Evolutionary conservation across 495 filamentous ascomycete genomes (phyloP), one percentile per base, ranked within the genome.

Genomic region (Filosporella fistucella): DNA sequence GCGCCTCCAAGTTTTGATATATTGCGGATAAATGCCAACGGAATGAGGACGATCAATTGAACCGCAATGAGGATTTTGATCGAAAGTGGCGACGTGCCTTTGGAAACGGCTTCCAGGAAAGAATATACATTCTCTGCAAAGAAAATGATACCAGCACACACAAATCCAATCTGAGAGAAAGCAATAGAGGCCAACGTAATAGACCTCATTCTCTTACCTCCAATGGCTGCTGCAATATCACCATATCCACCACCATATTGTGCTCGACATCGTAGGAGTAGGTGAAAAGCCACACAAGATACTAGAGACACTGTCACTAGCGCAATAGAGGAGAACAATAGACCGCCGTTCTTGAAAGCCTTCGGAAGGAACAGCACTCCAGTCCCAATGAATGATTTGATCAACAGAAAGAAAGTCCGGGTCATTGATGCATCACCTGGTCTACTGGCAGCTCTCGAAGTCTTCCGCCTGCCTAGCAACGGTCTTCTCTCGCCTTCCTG

Each of bases 151-250:
- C 79, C 78, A 0, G 80, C 70, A 53, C 78, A 83, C 34, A 85
- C 81, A 50, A 85, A 85, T 9, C 81, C 81, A 17, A 85, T 61
- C 55, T 85, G 81, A 0, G 78, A 82, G n/a, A 85, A 56, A 8
- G 74, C 71, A 47, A 85, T 77, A n/a, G 78, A 82, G 13, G 45
- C 60, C 2, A 84, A 68, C 30, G 82, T 78, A 10, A 84, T 57
- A 2, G 60, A 59, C 14, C 79, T 65, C 59, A 83, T 66, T 17
- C 52, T 61, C 12, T 54, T 58, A 0, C 81, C 81, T 1, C 70
- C 66, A 41, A 85, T 74, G 0, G 69, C 64, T 14, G 71, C 61
- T 17, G 78, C 81, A 25, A 85, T 65, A 37, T 85, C 81, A 43
- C 81, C 81, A 54, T 84, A 85, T 20, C 79, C 74, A 3, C 78